Conservation (phyloP, 495 filamentous ascomycete species). For the Penicillium antarcticum region DNA sequence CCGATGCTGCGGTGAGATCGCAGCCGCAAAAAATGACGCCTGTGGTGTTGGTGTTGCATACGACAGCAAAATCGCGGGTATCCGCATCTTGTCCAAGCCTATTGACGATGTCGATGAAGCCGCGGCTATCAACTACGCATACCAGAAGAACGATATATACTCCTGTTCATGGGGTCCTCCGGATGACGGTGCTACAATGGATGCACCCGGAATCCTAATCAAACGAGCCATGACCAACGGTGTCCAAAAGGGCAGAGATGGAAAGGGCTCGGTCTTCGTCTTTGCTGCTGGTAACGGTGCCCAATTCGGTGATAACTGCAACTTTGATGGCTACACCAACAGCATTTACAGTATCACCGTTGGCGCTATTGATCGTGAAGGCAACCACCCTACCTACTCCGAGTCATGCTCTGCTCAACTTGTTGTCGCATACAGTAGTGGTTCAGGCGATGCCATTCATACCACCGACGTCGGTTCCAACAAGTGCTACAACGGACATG, state of each 20-base stretch:
- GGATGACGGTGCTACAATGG: conserved; percentile 91
- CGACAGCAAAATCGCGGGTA: conserved; percentile 81
- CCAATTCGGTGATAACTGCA: conserved; percentile 87
- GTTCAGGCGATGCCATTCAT: conserved; percentile 82
- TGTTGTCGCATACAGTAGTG: conserved; percentile 94
- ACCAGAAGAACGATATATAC: conserved; percentile 90
- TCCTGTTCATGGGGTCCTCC: conserved; percentile 98
- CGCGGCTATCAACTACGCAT: conserved; percentile 85
- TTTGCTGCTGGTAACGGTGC: conserved; percentile 97
- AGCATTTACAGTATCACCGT: conserved; percentile 98
- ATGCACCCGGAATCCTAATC: conserved; percentile 86
- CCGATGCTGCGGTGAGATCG: conserved; percentile 90
- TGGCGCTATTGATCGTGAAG: conserved; percentile 84
- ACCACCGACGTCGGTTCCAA: conserved; percentile 92
- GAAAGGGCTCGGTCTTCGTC: conserved; percentile 89
- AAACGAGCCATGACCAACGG: conserved; percentile 86
- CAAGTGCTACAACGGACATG: conserved; percentile 72
- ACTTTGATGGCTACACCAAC: conserved; percentile 99
- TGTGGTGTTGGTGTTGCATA: conserved; percentile 95
- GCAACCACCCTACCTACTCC: conserved; percentile 85
- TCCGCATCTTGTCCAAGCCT: conserved; percentile 85
- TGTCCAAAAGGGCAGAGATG: conserved; percentile 79
- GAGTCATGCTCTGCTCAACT: conserved; percentile 94
- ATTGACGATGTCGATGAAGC: conserved; percentile 94
- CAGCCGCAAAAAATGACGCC: conserved; percentile 85